Percentiles rank a stretch among this genome's conserved stretches.
Conservation (phyloP, 257 asterid species). For the Rubia yunnanensis region DNA sequence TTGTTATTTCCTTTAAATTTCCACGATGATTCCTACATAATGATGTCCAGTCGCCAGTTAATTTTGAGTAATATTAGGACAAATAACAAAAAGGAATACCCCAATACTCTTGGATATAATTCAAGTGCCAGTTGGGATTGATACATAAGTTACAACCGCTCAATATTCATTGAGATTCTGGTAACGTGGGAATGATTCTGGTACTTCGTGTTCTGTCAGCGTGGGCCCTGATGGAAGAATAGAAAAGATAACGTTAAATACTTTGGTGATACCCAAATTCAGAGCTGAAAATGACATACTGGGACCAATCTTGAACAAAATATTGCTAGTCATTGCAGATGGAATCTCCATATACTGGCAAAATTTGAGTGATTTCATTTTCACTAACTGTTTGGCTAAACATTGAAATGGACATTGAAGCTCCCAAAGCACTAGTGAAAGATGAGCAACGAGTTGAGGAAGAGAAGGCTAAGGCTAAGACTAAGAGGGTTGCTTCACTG, state of each 20-base stretch:
- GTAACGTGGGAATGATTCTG: not conserved
- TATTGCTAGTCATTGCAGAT: not conserved
- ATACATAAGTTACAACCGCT: too few relatives aligned
- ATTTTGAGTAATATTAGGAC: too few relatives aligned
- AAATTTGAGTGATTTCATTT: not conserved
- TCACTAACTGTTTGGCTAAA: not conserved
- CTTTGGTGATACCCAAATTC: not conserved
- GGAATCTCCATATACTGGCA: not conserved
- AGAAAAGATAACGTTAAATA: not conserved
- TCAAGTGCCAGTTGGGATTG: too few relatives aligned
- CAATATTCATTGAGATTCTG: too few relatives aligned
- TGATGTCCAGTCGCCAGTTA: too few relatives aligned
- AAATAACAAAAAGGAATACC: too few relatives aligned
- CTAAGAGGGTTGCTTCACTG: constrained; percentile 62
- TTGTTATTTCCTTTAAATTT: not conserved
- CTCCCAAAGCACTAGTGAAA: constrained; percentile 14
- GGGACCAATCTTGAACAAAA: too few relatives aligned
- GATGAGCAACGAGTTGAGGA: not conserved
- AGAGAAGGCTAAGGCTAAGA: constrained; percentile 12
- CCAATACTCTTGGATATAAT: too few relatives aligned
- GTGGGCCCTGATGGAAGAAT: not conserved
- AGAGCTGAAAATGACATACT: not conserved
- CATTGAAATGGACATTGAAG: constrained; percentile 18
- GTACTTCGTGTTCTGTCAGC: not conserved
- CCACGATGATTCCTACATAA: too few relatives aligned